Evolutionary conservation across 345 rosid species (phyloP).

Genomic region (Populus pruinosa): DNA sequence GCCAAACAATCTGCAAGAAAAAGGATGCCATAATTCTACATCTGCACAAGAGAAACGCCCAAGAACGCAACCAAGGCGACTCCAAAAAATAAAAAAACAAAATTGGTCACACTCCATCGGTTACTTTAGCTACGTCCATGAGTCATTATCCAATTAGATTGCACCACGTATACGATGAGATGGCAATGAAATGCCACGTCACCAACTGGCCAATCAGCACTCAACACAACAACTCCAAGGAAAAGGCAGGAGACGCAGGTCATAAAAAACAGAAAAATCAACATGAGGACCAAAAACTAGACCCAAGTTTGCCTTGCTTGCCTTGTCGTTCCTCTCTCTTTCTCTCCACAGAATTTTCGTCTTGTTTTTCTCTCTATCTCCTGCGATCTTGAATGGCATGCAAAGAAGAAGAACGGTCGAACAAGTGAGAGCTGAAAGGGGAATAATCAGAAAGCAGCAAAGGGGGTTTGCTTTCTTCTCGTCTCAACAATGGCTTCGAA

Average conservation of each 20-base stretch:
- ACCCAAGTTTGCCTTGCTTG: not conserved
- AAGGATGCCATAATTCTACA: not conserved
- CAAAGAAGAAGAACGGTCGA: not conserved
- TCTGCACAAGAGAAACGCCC: not conserved
- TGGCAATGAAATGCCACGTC: slow-evolving; percentile 2
- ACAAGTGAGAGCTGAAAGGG: not conserved
- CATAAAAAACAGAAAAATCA: not conserved
- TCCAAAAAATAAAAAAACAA: not conserved
- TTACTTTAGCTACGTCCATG: not conserved
- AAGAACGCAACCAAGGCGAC: not conserved
- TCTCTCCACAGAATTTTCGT: not conserved
- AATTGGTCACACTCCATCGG: not conserved
- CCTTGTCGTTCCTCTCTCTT: not conserved
- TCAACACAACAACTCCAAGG: not conserved
- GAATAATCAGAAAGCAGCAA: not conserved
- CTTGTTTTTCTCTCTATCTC: not conserved
- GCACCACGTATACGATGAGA: not conserved
- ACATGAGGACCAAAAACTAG: not conserved
- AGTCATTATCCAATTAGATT: not conserved
- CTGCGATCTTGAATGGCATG: not conserved
- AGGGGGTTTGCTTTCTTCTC: not conserved
- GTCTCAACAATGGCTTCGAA: slow-evolving; percentile 1
- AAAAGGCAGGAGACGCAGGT: not conserved
- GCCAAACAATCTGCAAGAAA: not conserved
- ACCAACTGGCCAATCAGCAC: not conserved